phyloP scores from a whole-genome alignment of 1,284 basidiomycete species.

The Cutaneotrichosporon dermatis region DNA sequence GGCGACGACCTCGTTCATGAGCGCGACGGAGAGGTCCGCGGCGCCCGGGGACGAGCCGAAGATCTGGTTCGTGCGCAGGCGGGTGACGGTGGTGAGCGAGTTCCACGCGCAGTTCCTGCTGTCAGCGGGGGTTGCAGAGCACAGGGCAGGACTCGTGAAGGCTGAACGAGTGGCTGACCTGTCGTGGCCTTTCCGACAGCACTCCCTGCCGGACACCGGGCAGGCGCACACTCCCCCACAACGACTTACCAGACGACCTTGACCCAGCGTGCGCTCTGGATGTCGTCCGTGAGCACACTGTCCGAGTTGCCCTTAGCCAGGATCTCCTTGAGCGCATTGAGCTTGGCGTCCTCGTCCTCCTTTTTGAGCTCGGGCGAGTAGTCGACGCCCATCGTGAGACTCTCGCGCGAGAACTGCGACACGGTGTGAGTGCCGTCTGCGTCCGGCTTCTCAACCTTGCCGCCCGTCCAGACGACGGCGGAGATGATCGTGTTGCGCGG shows the following conservation, averaged over 20 bases:
- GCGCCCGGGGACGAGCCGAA: constrained; percentile 39
- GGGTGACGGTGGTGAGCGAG: constrained; percentile 43
- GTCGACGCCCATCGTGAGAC: constrained; percentile 48
- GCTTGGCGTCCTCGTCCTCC: constrained; percentile 31
- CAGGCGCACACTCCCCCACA: too few relatives aligned
- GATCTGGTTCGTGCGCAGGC: constrained; percentile 42
- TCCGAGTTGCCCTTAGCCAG: constrained; percentile 45
- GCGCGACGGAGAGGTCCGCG: constrained; percentile 31
- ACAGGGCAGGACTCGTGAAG: too few relatives aligned
- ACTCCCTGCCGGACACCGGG: too few relatives aligned
- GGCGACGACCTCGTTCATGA: constrained; percentile 46
- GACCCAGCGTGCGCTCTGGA: constrained; percentile 53
- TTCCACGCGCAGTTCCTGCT: constrained; percentile 44
- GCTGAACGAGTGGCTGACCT: too few relatives aligned
- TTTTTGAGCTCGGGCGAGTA: constrained; percentile 24
- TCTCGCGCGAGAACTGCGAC: constrained; percentile 47
- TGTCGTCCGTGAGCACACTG: constrained; percentile 46
- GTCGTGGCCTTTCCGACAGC: too few relatives aligned
- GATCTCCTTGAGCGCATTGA: constrained; percentile 40
- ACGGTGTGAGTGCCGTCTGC: constrained; percentile 26
- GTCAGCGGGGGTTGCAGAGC: background rate
- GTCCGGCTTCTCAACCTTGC: constrained; percentile 28
- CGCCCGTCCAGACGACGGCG: constrained; percentile 52
- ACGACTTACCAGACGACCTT: constrained; percentile 48
- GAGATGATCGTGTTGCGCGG: constrained; percentile 51